Evolutionary conservation across 441 rosid genomes (phyloP).

Genomic region (Hura crepitans): DNA sequence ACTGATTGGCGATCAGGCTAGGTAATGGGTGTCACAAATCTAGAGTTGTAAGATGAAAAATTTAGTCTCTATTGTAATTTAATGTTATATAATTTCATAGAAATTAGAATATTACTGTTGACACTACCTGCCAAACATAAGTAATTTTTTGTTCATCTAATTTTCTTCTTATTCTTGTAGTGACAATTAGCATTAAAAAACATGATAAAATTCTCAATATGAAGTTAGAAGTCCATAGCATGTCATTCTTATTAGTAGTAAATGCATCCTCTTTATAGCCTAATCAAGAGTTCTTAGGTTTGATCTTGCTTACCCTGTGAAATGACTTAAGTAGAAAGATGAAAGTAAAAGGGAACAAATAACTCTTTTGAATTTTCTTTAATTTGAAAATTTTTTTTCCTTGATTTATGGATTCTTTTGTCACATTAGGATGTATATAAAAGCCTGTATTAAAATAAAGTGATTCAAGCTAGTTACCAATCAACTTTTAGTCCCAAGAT

Average conservation of each 20-base stretch:
- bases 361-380: not conserved
- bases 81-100: not conserved
- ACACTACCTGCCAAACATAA: conserved; percentile 1
- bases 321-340: conserved; percentile 5
- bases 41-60: too few species aligned
- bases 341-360: not conserved
- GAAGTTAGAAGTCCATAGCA: conserved; percentile 30
- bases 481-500: conserved; percentile 16
- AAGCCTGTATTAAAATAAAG: conserved; percentile 26
- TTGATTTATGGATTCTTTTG: conserved; percentile 34
- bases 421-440: conserved; percentile 42
- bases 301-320: conserved; percentile 25
- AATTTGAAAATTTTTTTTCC: conserved; percentile 12
- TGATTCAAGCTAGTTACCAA: conserved; percentile 20
- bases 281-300: conserved; percentile 48
- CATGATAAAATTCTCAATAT: conserved; percentile 41
- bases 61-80: not conserved
- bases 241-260: conserved; percentile 20
- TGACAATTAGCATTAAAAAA: conserved; percentile 76
- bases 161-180: conserved; percentile 47
- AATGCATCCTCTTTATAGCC: conserved; percentile 12
- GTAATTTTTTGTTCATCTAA: too few species aligned
- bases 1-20: too few species aligned
- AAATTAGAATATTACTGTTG: too few species aligned
- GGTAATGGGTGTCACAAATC: too few species aligned